Evolutionary conservation across 495 filamentous ascomycete genomes (phyloP), one percentile per base, ranked within the genome.

Genomic region (Aspergillus mulundensis): DNA sequence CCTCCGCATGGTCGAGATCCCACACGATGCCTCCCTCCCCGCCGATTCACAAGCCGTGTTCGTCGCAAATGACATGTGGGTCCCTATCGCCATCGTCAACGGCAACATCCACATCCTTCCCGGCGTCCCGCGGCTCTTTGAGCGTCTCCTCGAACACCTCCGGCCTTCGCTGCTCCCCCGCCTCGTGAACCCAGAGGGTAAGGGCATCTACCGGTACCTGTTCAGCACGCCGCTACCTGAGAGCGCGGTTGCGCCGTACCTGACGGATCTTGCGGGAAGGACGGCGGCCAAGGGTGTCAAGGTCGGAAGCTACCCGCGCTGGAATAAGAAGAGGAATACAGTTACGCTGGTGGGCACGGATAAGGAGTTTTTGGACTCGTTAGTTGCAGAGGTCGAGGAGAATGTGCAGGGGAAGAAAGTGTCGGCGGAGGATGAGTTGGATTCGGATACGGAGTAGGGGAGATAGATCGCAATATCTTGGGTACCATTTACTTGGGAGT

Each of bases 231-330:
- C 93, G 30, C 59, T 95, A 69, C 75, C 85, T 0, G 94, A 98
- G 76, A 96, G 90, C 69, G 79, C 78, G 3, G 83, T 97, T 7
- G 93, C 94, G 8, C 79, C 73, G 36, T 97, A 88, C 62, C 72
- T 98, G 69, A 91, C 90, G 3, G 81, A 87, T 59, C 71, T 98
- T 53, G 89, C 91, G 12, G 78, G 67, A 14, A 82, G 79, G 68
- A 89, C 89, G 7, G 83, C 83, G 66, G 70, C 81, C 0, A 80
- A 80, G 59, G 90, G 89, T 0, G 80, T 98, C 50, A 97, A 97
- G 74, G 89, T 98, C n/a, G 94, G 94, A 7, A 95, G 90, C 66
- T 98, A 98, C 72, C 94, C 94, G 20, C 76, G 90, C 45, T 96
- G 91, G 94, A 89, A 86, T 0, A 93, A 88, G 77, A 84, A 84